A percentile compares a stretch with the other conserved stretches of the same genome.
phyloP scores from a whole-genome alignment of 176 grass and related monocot genomes.

The Carex scoparia region DNA sequence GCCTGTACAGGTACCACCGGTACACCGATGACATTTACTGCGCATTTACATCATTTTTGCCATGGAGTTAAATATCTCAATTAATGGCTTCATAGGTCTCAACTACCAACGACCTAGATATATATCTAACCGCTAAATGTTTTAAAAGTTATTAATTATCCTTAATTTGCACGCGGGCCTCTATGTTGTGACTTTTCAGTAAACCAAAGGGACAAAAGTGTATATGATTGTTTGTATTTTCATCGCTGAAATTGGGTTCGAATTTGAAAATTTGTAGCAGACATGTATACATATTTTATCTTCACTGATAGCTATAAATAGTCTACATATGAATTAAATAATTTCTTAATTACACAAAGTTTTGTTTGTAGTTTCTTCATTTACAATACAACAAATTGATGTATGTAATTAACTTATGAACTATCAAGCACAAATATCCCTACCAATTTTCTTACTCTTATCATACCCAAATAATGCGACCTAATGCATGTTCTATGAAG shows the following conservation, averaged over 20 bases:
- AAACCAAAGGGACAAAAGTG: background rate
- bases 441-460: background rate
- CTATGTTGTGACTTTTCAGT: background rate
- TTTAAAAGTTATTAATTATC: background rate
- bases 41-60: background rate
- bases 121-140: background rate
- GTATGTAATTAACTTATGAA: background rate
- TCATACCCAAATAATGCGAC: background rate
- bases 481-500: too few relatives aligned
- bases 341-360: background rate
- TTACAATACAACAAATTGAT: background rate
- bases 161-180: background rate
- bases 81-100: background rate
- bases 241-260: too few relatives aligned
- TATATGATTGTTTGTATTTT: too few relatives aligned
- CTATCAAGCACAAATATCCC: background rate
- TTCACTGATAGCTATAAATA: background rate
- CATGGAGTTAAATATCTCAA: background rate
- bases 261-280: background rate
- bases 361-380: background rate
- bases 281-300: background rate
- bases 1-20: background rate
- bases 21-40: background rate
- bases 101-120: background rate
- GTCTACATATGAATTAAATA: background rate